Evolutionary conservation across 1,284 basidiomycete species (phyloP), one percentile per base, ranked within the genome.

Genomic region (Singerocomus inundabilis): DNA sequence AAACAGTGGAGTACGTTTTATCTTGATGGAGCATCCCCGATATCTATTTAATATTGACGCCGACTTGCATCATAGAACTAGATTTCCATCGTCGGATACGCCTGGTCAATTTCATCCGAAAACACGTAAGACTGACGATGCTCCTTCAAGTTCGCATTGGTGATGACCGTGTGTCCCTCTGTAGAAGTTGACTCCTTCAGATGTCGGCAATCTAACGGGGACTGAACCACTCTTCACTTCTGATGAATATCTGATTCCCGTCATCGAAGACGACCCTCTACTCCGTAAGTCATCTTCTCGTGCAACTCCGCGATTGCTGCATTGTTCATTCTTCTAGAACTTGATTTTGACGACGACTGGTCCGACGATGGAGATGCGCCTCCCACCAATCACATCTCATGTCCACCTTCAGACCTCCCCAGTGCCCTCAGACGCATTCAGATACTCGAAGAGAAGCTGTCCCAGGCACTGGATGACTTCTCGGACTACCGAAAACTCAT

Each of bases 41-140:
- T 24, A 34, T 38, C 33, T 15, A n/a, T 43, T 26, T 18, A 38
- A 33, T 43, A 47, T n/a, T 53, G 30, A 52, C 18, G 21, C 52
- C 46, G 38, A 50, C 38, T 39, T n/a, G 26, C 18, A 47, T 25
- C 32, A 44, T 55, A 82, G 81, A 72, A 1, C 66, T 82, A 28
- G 80, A 81, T 65, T 82, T 86, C 53, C 85, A 93, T 68, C 81
- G 82, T 38, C 72, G 81, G 16, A 87, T 93, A 58, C 81, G 89
- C 40, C 70, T 97, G 46, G 83, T 97, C 66, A 96, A 97, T 69
- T 90, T 81, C 66, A 92, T 96, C 58, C 76, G 93, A 48, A 87
- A 83, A 70, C 74, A 82, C 61, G 85, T 84, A 44, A 51, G 63
- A 38, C 13, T 8, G 2, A 1, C 7, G 70, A 44, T 39, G 25